Conservation (phyloP, 164 flowering plant species). For the Hamamelis virginiana region DNA sequence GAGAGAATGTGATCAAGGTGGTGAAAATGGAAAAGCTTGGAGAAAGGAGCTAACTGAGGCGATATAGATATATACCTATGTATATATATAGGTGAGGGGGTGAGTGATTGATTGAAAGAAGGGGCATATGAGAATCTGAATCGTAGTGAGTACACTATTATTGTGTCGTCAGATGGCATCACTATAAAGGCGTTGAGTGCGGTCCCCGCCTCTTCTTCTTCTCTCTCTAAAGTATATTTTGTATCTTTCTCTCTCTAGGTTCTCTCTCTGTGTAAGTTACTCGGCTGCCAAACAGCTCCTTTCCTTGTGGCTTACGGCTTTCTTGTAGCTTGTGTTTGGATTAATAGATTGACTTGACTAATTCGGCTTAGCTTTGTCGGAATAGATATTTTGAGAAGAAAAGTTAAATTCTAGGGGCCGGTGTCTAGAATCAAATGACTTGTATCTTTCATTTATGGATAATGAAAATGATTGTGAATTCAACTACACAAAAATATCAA, state of each 20-base stretch:
- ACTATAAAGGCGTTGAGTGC: constrained; percentile 19
- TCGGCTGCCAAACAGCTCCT: constrained; percentile 11
- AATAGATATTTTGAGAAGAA: too few relatives aligned
- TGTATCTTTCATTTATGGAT: too few relatives aligned
- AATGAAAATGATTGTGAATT: too few relatives aligned
- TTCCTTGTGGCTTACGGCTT: constrained; percentile 32
- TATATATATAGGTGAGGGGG: neutral
- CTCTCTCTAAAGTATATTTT: neutral
- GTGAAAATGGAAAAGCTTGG: neutral
- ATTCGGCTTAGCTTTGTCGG: too few relatives aligned
- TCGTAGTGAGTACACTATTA: constrained; percentile 21
- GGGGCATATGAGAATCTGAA: constrained; percentile 8
- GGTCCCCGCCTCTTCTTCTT: constrained; percentile 13
- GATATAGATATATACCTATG: neutral
- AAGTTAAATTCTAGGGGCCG: too few relatives aligned
- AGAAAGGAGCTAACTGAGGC: neutral
- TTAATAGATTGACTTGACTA: neutral
- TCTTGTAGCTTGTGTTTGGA: neutral
- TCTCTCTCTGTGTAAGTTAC: too few relatives aligned
- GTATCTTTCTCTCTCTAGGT: constrained; percentile 1
- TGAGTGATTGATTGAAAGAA: constrained; percentile 3
- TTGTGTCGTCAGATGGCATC: constrained; percentile 23
- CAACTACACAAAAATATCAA: too few relatives aligned
- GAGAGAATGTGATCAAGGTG: neutral
- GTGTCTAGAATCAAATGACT: too few relatives aligned